phyloP scores from a whole-genome alignment of 768 basidiomycete species.

The Boletus rufocinnamomeus region DNA sequence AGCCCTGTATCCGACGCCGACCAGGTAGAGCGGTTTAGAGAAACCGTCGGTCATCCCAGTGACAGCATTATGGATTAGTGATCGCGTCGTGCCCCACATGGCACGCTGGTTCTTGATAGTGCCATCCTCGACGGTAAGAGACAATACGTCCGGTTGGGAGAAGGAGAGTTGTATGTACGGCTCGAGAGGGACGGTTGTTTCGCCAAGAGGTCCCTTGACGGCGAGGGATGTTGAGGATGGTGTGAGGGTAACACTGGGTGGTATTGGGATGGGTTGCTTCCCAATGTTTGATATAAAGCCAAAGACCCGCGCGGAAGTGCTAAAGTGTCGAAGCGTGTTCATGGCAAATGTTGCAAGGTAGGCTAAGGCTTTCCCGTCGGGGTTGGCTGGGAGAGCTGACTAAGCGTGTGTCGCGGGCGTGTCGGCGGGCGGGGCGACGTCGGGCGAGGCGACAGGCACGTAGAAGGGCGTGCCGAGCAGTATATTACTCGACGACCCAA shows the following conservation, averaged over 20 bases:
- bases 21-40: conserved; percentile 78
- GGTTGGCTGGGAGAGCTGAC: too few relatives aligned
- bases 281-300: conserved; percentile 60
- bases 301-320: conserved; percentile 49
- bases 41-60: conserved; percentile 89
- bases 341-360: conserved; percentile 9
- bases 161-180: conserved; percentile 46
- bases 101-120: conserved; percentile 75
- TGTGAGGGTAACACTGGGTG: conserved; percentile 45
- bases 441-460: too few relatives aligned
- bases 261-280: conserved; percentile 59
- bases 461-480: too few relatives aligned
- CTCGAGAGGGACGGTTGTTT: conserved; percentile 48
- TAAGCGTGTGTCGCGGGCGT: too few relatives aligned
- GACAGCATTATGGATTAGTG: conserved; percentile 87
- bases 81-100: conserved; percentile 95
- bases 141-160: conserved; percentile 35
- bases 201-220: conserved; percentile 62
- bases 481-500: too few relatives aligned
- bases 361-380: too few relatives aligned
- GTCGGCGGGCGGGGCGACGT: too few relatives aligned
- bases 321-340: conserved; percentile 43
- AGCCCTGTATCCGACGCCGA: conserved; percentile 96
- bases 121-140: conserved; percentile 55
- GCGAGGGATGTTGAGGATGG: conserved; percentile 41